A percentile compares a stretch with the other conserved stretches of the same genome.
Conservation (phyloP, 2,329 filamentous ascomycete genomes). For the Didymosphaeria variabile region DNA sequence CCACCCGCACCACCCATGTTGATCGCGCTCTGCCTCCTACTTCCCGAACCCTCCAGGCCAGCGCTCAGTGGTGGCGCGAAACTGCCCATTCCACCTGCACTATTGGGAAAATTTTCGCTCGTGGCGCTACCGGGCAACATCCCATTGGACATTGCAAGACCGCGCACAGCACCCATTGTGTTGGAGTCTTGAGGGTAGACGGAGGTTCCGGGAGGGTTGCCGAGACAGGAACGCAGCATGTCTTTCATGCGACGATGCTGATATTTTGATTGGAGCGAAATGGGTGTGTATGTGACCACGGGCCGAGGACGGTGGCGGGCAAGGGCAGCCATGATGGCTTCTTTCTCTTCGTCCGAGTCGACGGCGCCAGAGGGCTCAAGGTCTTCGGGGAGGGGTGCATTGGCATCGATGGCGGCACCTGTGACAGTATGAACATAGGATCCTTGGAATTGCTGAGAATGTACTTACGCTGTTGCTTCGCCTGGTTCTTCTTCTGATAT, state of each 20-base stretch:
- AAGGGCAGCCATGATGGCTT: conserved; percentile 82
- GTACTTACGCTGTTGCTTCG: conserved; percentile 89
- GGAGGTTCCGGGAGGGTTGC: conserved; percentile 50
- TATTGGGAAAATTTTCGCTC: conserved; percentile 42
- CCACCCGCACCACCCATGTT: conserved; percentile 30
- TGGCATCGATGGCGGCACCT: conserved; percentile 95
- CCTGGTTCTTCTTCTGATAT: conserved; percentile 93
- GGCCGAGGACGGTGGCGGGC: conserved; percentile 80
- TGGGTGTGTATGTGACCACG: conserved; percentile 69
- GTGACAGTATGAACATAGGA: conserved; percentile 22
- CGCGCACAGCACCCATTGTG: conserved; percentile 32
- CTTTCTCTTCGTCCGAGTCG: conserved; percentile 94
- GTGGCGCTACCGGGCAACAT: conserved; percentile 44
- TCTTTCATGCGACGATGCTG: conserved; percentile 70
- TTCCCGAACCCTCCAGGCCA: conserved; percentile 38
- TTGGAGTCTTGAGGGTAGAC: conserved; percentile 37
- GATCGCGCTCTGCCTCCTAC: conserved; percentile 43
- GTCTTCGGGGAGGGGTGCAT: conserved; percentile 88
- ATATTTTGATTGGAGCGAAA: conserved; percentile 64
- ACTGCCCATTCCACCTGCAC: conserved; percentile 34
- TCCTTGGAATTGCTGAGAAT: neutral
- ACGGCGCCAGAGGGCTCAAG: conserved; percentile 75
- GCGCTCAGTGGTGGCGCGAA: conserved; percentile 43
- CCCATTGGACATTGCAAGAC: conserved; percentile 34
- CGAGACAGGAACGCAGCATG: conserved; percentile 68